Conservation (phyloP, 805 yeast species). For the Tetrapisispora arboricola region DNA sequence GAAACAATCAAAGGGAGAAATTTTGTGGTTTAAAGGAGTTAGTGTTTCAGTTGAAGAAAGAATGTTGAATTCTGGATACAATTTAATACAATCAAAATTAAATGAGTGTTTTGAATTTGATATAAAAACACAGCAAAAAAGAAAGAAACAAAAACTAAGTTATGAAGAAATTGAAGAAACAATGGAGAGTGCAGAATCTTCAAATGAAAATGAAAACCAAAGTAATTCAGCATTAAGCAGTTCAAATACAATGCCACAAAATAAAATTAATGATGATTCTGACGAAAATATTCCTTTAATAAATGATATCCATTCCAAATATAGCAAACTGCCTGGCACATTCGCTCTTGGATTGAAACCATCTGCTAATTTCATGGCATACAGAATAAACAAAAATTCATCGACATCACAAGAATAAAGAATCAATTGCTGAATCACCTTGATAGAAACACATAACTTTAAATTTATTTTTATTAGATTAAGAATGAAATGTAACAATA, state of each 20-base stretch:
- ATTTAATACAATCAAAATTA: slow-evolving; percentile 10
- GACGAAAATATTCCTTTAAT: slow-evolving; percentile 10
- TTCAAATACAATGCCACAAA: not conserved
- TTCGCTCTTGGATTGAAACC: slow-evolving; percentile 38
- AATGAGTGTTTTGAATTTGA: slow-evolving; percentile 16
- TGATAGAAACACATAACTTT: too few species aligned
- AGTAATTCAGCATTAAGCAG: not conserved
- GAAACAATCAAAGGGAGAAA: slow-evolving; percentile 29
- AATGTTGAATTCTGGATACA: slow-evolving; percentile 22
- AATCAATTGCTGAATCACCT: too few species aligned
- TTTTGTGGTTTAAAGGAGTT: slow-evolving; percentile 63
- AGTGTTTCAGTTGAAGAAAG: slow-evolving; percentile 42
- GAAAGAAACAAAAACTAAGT: slow-evolving; percentile 18
- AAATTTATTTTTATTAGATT: too few species aligned
- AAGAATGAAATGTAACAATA: not conserved
- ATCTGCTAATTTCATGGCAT: slow-evolving; percentile 62
- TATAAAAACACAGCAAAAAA: slow-evolving; percentile 4
- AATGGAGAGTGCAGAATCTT: not conserved
- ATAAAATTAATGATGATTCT: slow-evolving; percentile 4
- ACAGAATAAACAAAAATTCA: slow-evolving; percentile 27
- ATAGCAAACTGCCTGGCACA: slow-evolving; percentile 14
- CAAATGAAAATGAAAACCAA: not conserved
- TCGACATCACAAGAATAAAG: not conserved
- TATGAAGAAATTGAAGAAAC: slow-evolving; percentile 12
- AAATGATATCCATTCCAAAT: slow-evolving; percentile 7